Evolutionary conservation across 2,329 filamentous ascomycete species (phyloP), one percentile per base, ranked within the genome.

Genomic region (Botrytis hyacinthi): DNA sequence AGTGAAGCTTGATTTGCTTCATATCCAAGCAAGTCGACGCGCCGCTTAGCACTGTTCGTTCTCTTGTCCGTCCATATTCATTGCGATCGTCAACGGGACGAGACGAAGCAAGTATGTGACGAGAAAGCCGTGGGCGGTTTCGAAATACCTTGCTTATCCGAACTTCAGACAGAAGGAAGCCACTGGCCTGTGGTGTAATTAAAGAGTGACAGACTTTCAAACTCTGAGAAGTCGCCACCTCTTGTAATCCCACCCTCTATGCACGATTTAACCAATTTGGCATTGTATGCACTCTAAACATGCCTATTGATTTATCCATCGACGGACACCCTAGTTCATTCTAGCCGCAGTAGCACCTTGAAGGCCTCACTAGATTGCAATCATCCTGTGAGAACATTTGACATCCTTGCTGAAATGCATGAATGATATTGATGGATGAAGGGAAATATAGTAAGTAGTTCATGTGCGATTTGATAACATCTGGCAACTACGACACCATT

Each of bases 381-480:
- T 9, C n/a, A 68, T 44, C 37, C 67, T 35, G 70, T 66, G 14
- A 71, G 35, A 26, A 54, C 12, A 29, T 57, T 54, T 22, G 26
- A 35, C 20, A 65, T 54, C 44, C 70, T 66, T 67, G 61, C 48
- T 66, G 44, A 42, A 66, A 65, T 71, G 70, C 63, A 67, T 42
- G 40, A 68, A 44, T 40, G 48, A 40, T 46, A 72, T n/a, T 37
- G 51, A 37, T 35, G 20, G 37, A 57, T 57, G 35, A 32, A 59
- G 51, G 40, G 9, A 67, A 46, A 59, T 54, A 46, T 67, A 20
- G 46, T 51, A 32, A 22, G 46, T 51, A 32, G 18, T 71, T 65
- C 20, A 44, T 72, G 62, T 68, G 54, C n/a, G 32, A 68, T 57
- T 68, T 68, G 60, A 40, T 71, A 71, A 71, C 48, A 71, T 66